Percentiles rank a stretch among this genome's conserved stretches.
These are phyloP conservation scores for Macrophomina phaseolina DNA, from an alignment of 2,329 filamentous ascomycete species.

Conservation along the genomic window DNA sequence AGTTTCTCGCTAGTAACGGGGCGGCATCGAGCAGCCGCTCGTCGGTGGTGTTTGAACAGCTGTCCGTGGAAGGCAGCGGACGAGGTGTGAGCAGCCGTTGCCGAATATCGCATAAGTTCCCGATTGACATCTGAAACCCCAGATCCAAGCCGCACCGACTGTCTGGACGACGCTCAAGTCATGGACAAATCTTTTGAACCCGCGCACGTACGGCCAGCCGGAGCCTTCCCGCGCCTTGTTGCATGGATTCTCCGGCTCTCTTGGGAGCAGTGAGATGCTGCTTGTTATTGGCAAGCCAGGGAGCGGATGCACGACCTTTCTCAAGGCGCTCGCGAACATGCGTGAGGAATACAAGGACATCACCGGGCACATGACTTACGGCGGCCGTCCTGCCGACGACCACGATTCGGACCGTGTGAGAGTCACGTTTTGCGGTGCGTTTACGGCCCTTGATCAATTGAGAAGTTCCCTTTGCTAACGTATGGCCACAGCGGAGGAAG, in stretches of 20 bases:
- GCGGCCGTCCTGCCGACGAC: not conserved
- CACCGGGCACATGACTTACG: not conserved
- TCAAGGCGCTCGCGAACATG: constrained; percentile 63
- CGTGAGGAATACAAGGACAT: constrained; percentile 27
- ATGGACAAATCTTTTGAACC: not conserved
- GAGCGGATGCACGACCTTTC: constrained; percentile 65
- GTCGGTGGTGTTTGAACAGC: not conserved
- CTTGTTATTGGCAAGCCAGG: constrained; percentile 50
- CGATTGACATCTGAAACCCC: not conserved
- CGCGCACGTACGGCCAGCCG: not conserved
- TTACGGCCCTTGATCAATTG: no score
- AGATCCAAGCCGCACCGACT: not conserved
- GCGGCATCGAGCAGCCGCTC: not conserved
- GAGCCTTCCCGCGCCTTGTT: not conserved
- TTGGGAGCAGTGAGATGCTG: constrained; percentile 46
- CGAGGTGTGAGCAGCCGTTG: not conserved
- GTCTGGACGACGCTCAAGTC: not conserved
- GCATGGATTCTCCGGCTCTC: not conserved
- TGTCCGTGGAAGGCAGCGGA: not conserved
- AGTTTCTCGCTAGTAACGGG: not conserved
- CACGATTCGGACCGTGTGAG: constrained; percentile 31
- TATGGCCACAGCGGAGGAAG: no score
- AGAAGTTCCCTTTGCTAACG: no score
- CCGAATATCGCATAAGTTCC: not conserved
- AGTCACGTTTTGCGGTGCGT: constrained; percentile 33